Conservation (phyloP, 2,329 filamentous ascomycete genomes). For the Bipolaris cookei region DNA sequence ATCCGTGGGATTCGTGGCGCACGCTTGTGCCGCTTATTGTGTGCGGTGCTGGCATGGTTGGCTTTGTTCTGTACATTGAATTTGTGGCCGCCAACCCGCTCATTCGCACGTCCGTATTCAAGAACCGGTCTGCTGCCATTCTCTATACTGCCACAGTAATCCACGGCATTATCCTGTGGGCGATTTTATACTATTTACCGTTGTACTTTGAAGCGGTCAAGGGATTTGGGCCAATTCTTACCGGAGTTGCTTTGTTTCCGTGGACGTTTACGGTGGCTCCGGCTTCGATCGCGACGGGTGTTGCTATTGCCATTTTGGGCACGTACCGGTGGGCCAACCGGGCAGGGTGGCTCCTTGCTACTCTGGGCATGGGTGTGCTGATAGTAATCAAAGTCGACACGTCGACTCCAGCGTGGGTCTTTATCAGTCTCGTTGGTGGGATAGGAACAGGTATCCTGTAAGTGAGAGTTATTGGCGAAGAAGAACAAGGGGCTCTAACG, state of each 20-base stretch:
- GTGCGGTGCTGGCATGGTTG: conserved; percentile 59
- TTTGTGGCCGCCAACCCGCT: conserved; percentile 59
- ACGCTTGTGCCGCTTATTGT: conserved; percentile 67
- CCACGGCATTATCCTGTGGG: conserved; percentile 61
- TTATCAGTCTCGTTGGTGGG: conserved; percentile 66
- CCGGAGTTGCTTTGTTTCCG: conserved; percentile 51
- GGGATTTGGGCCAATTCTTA: conserved; percentile 46
- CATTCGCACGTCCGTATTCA: conserved; percentile 55
- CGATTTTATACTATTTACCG: conserved; percentile 52
- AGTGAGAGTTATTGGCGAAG: no score
- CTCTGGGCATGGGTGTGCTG: conserved; percentile 64
- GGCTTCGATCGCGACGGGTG: conserved; percentile 61
- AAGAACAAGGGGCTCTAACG: no score
- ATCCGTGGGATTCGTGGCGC: conserved; percentile 67
- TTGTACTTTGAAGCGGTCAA: conserved; percentile 54
- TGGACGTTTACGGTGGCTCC: conserved; percentile 66
- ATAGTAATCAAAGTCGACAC: conserved; percentile 59
- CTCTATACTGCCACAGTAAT: conserved; percentile 62
- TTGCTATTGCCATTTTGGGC: conserved; percentile 62
- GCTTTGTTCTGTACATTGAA: conserved; percentile 63
- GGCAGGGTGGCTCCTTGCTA: conserved; percentile 66
- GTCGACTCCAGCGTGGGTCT: conserved; percentile 62
- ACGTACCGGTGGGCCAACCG: conserved; percentile 67
- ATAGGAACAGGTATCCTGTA: conserved; percentile 66
- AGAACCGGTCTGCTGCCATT: conserved; percentile 57